A percentile compares a stretch with the other conserved stretches of the same genome.
These are phyloP conservation scores for Mycena floridula DNA, from an alignment of 768 basidiomycete genomes.

Conservation along the genomic window DNA sequence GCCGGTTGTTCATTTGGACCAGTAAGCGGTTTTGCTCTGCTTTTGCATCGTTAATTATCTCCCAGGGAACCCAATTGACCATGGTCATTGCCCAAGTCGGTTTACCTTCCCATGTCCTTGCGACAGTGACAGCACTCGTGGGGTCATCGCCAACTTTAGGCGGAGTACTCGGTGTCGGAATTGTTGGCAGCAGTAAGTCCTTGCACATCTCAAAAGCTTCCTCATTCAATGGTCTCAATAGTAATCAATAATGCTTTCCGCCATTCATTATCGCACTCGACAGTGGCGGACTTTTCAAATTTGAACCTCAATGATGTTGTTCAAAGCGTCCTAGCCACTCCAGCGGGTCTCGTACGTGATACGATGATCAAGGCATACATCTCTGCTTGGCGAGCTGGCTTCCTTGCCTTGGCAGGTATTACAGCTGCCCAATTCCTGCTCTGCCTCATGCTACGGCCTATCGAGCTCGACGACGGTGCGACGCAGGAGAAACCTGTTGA, in stretches of 20 bases:
- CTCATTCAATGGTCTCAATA: slow-evolving; percentile 1
- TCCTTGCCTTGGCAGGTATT: slow-evolving; percentile 13
- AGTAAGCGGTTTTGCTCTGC: slow-evolving; percentile 7
- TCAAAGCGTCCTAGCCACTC: slow-evolving; percentile 7
- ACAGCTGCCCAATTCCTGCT: slow-evolving; percentile 15
- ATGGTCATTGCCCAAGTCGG: slow-evolving; percentile 20
- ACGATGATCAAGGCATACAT: slow-evolving; percentile 14
- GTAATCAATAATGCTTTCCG: slow-evolving; percentile 19
- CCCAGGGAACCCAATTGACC: slow-evolving; percentile 15
- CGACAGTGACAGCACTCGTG: slow-evolving; percentile 20
- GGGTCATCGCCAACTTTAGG: slow-evolving; percentile 14
- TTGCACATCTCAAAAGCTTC: neutral
- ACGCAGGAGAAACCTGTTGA: no score
- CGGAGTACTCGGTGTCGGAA: slow-evolving; percentile 19
- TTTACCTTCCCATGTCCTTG: slow-evolving; percentile 14
- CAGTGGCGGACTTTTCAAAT: slow-evolving; percentile 1
- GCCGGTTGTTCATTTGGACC: slow-evolving; percentile 18
- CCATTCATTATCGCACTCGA: slow-evolving; percentile 1
- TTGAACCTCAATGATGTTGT: slow-evolving; percentile 16
- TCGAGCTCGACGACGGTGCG: slow-evolving; percentile 3
- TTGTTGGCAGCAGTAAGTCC: slow-evolving; percentile 17
- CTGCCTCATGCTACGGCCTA: slow-evolving; percentile 10
- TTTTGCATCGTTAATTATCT: neutral
- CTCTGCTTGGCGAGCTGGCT: slow-evolving; percentile 14
- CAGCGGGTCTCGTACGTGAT: slow-evolving; percentile 4